Base-by-base conservation (phyloP, 2,329 filamentous ascomycete species). In the Aciculosporium take region DNA sequence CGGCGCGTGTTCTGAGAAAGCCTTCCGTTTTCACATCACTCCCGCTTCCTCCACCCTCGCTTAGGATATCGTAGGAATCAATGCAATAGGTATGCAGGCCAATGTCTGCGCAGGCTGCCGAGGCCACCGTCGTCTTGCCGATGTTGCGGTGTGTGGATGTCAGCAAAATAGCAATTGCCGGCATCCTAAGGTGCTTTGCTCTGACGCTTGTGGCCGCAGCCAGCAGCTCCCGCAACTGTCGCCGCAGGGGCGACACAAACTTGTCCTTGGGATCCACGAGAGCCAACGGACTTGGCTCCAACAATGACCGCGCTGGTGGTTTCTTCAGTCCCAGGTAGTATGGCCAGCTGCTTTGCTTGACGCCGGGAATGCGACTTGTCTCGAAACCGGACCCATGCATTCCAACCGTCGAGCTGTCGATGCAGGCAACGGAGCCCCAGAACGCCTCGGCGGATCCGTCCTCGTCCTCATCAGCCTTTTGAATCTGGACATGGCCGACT, bases 1-100 rank as follows among this genome's bases (percentile, higher is more conserved):
- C 91, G 1, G 87, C 84, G 39, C 91, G 76, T 4, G 84, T 85
- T 55, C 91, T 83, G 13, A 98, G 66, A 49, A 94, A 84, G 1
- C 84, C 88, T 55, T 95, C 89, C 0, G 88, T 94, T 62, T 96
- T 95, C 23, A 94, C 83, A 55, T 98, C 91, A 42, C 84, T 81
- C 7, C 85, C 85, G 40, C 86, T 86, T 1, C 81, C 82, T 8
- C 60, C 59, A 12, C 86, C 85, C 57, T 96, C 89, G n/a, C 86
- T 89, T 4, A 94, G 68, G 32, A 98, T 85, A 52, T 98, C 91
- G 53, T 94, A 94, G 0, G 85, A 84, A 57, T 96, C 87, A 40
- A 98, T 84, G 1, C 76, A 64, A 56, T 94, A 96, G 0, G 79
- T 83, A 57, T 98, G 91, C 13, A 96, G 68, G 3, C 91, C 91